A percentile compares a stretch with the other conserved stretches of the same genome.
These are phyloP conservation scores for Geotrichum aggregatum DNA, from an alignment of 1,139 yeast genomes.

Conservation along the genomic window DNA sequence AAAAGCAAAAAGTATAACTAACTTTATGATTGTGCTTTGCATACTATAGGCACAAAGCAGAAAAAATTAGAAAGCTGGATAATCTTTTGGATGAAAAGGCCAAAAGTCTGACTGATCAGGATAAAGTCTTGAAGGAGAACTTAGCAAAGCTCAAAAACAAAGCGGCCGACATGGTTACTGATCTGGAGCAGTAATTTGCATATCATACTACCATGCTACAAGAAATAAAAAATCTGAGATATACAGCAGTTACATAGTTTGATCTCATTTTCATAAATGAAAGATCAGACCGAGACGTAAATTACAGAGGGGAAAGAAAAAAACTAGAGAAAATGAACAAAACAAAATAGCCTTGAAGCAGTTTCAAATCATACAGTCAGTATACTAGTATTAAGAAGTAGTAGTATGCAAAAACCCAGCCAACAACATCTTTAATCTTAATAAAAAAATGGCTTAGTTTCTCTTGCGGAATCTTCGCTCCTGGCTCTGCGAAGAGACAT, in stretches of 20 bases:
- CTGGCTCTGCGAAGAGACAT: conserved; percentile 90
- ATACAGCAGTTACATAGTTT: too few species aligned
- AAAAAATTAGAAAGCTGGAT: conserved; percentile 14
- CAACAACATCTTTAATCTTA: neutral
- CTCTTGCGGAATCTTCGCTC: conserved; percentile 94
- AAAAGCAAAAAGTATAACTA: too few species aligned
- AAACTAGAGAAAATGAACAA: too few species aligned
- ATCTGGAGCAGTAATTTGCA: too few species aligned
- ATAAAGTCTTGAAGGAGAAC: conserved; percentile 11
- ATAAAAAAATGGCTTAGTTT: conserved; percentile 62
- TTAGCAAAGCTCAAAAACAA: conserved; percentile 12
- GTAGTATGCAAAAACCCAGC: neutral
- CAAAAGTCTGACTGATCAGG: conserved; percentile 10
- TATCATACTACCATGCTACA: too few species aligned
- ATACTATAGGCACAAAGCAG: conserved; percentile 18
- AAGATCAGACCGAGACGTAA: too few species aligned
- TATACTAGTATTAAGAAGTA: neutral
- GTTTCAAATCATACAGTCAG: too few species aligned
- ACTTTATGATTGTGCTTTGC: too few species aligned
- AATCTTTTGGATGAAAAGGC: conserved; percentile 16
- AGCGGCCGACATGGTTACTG: conserved; percentile 19
- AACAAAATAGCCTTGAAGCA: too few species aligned
- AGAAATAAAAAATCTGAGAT: too few species aligned
- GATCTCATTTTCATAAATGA: too few species aligned
- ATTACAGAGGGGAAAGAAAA: too few species aligned